Evolutionary conservation across 2,329 filamentous ascomycete genomes (phyloP), one percentile per base, ranked within the genome.

Genomic region (Alternaria brassicicola): DNA sequence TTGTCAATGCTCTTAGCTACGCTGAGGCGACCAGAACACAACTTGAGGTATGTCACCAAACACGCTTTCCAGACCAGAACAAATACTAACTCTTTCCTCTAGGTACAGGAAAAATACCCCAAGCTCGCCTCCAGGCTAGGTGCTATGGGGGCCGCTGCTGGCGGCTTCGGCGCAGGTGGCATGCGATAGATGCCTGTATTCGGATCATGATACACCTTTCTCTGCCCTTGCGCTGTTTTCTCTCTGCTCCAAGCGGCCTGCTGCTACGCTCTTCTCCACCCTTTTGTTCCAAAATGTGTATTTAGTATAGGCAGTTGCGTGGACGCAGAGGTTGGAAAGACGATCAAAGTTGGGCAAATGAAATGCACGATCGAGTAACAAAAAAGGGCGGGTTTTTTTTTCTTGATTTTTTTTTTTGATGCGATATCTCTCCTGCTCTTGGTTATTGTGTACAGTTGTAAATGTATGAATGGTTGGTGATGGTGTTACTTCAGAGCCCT

Each of bases 11-110:
- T 6, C 85, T 99, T 17, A 97, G 92, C 19, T 99, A 99, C 75
- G 95, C 95, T 28, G 95, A 99, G 80, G 95, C 95, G 19, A 98
- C 95, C 36, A 86, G 95, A 73, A 98, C 95, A 63, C 95, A 99
- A 80, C 87, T 99, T 62, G 91, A 97, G 81, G 72, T 76, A 66
- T 48, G 73, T 63, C 17, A 30, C 26, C 15, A 6, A 1, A 15
- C 13, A 35, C 7, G 13, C 30, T 13, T 17, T 26, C 6, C 12
- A 15, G 5, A 4, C 35, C 12, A n/a, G 2, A 15, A 35, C 17
- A 2, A 31, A 15, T n/a, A 4, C 12, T 46, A 36, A 39, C 42
- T 31, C n/a, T 15, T 33, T 19, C 46, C 1, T 19, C 46, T 28
- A 77, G 74, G 81, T 84, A 36, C 82, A 84, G 74, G 80, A 84